These are phyloP conservation scores for Neotropicomus parvogracilis DNA, from an alignment of 1,284 basidiomycete genomes.

Conservation along the genomic window DNA sequence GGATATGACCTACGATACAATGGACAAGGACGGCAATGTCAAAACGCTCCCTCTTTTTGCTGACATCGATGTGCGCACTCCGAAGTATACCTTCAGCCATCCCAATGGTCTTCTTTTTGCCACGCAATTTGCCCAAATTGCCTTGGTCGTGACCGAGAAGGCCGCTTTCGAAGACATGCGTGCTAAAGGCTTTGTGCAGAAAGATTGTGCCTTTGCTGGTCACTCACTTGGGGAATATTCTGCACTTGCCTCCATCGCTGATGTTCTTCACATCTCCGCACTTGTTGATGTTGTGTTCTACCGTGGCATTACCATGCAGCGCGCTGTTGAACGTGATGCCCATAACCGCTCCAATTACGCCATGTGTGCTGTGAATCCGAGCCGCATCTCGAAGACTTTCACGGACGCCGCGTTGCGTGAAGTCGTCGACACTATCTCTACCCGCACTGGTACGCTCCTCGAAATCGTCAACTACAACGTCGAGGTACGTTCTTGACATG, in stretches of 20 bases:
- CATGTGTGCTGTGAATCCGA: constrained; percentile 98
- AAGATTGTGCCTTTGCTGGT: constrained; percentile 90
- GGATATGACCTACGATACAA: constrained; percentile 97
- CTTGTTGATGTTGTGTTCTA: constrained; percentile 99
- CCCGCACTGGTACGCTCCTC: constrained; percentile 74
- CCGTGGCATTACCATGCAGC: constrained; percentile 99
- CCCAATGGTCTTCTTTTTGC: constrained; percentile 94
- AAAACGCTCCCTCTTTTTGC: constrained; percentile 93
- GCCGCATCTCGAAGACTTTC: constrained; percentile 91
- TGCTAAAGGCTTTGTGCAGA: constrained; percentile 90
- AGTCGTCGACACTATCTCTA: constrained; percentile 88
- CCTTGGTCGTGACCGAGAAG: constrained; percentile 95
- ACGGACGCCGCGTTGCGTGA: constrained; percentile 90
- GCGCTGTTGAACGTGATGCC: constrained; percentile 91
- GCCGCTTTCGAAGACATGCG: constrained; percentile 99
- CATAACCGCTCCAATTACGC: constrained; percentile 94
- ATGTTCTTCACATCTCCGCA: constrained; percentile 92
- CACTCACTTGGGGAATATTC: constrained; percentile 99
- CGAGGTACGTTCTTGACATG: constrained; percentile 53
- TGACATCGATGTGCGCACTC: constrained; percentile 89
- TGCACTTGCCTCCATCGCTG: constrained; percentile 93
- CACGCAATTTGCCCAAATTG: constrained; percentile 98
- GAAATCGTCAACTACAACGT: constrained; percentile 99
- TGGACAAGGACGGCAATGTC: constrained; percentile 92
- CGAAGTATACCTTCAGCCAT: constrained; percentile 96